A percentile compares a stretch with the other conserved stretches of the same genome.
Conservation (phyloP, 1,284 basidiomycete species). For the Cryptococcus sp. region DNA sequence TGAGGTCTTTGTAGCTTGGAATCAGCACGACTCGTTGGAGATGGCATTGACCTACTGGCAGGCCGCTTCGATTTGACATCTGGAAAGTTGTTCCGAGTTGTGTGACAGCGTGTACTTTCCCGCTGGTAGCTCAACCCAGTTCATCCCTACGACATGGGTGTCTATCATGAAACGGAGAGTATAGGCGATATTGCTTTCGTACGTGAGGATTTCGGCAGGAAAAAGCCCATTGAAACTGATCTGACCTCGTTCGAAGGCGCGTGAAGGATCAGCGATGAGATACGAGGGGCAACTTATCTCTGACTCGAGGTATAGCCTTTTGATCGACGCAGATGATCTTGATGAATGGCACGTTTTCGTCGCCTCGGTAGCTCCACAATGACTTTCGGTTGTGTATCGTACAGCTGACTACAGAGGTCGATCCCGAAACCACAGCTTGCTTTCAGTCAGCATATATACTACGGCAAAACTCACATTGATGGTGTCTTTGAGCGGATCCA, state of each 20-base stretch:
- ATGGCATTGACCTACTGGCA: conserved; percentile 56
- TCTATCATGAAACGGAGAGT: conserved; percentile 94
- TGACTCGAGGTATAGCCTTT: conserved; percentile 70
- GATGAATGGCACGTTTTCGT: conserved; percentile 70
- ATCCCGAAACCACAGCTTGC: conserved; percentile 29
- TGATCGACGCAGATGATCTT: conserved; percentile 72
- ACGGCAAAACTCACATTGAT: conserved; percentile 61
- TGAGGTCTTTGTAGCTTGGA: conserved; percentile 68
- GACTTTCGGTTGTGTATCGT: conserved; percentile 64
- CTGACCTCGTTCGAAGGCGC: conserved; percentile 79
- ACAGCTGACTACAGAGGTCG: conserved; percentile 53
- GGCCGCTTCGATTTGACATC: conserved; percentile 78
- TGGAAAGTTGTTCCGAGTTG: conserved; percentile 59
- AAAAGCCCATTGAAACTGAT: conserved; percentile 67
- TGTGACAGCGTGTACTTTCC: conserved; percentile 66
- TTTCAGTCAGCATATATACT: conserved; percentile 1
- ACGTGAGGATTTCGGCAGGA: conserved; percentile 59
- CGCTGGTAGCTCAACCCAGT: conserved; percentile 86
- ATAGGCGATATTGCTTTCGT: conserved; percentile 86
- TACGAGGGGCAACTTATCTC: conserved; percentile 64
- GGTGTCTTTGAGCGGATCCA: conserved; percentile 59
- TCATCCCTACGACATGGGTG: conserved; percentile 92
- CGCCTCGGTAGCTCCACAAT: conserved; percentile 81
- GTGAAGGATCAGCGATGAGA: conserved; percentile 47
- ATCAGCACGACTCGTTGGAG: not conserved